phyloP scores from a whole-genome alignment of 2,329 filamentous ascomycete species.

The Allantophomopsis lycopodina region DNA sequence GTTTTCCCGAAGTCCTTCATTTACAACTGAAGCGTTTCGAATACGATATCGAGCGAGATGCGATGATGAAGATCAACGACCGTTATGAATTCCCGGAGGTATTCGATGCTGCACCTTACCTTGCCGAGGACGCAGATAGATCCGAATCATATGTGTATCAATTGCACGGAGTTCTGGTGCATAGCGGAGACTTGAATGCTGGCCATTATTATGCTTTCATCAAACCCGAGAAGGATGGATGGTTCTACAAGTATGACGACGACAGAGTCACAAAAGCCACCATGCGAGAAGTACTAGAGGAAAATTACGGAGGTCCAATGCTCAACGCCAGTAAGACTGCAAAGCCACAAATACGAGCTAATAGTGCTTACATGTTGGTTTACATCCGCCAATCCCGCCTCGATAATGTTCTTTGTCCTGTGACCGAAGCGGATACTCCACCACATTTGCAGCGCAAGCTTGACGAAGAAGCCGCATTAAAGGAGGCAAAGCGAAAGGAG shows the following conservation, averaged over 20 bases:
- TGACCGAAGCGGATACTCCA: constrained; percentile 68
- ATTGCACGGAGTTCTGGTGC: constrained; percentile 87
- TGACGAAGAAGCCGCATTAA: constrained; percentile 65
- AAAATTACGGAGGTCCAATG: constrained; percentile 71
- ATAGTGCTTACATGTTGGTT: constrained; percentile 97
- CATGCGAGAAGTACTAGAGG: constrained; percentile 80
- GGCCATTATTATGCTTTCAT: constrained; percentile 98
- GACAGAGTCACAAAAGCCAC: constrained; percentile 94
- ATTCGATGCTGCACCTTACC: constrained; percentile 75
- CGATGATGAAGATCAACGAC: constrained; percentile 98
- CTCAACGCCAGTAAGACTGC: constrained; percentile 39
- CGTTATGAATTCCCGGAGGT: constrained; percentile 79
- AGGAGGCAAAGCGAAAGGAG: constrained; percentile 72
- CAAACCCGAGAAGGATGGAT: constrained; percentile 82
- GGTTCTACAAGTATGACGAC: constrained; percentile 96
- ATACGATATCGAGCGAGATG: constrained; percentile 90
- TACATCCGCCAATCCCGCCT: constrained; percentile 82
- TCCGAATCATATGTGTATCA: constrained; percentile 88
- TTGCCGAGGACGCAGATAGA: constrained; percentile 73
- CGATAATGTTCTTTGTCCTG: constrained; percentile 68
- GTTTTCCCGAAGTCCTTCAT: constrained; percentile 87
- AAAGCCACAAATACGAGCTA: constrained; percentile 43
- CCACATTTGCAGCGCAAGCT: constrained; percentile 65
- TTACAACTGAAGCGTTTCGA: constrained; percentile 95
- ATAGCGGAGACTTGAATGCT: constrained; percentile 92